Evolutionary conservation across 2,329 filamentous ascomycete species (phyloP).

Genomic region (Blastomyces silverae): DNA sequence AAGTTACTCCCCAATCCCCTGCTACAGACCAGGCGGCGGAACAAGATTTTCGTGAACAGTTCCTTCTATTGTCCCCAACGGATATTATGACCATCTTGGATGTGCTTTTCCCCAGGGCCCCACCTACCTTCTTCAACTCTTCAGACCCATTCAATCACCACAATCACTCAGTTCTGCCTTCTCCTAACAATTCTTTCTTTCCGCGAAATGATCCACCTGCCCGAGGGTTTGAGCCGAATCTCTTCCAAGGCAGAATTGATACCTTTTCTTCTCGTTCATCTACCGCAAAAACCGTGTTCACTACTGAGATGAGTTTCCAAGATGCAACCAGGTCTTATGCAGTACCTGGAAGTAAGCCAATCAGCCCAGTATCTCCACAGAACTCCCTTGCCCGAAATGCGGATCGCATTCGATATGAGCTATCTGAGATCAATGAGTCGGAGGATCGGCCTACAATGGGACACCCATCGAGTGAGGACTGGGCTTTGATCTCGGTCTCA

Average conservation of each 20-base stretch:
- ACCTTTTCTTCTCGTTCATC: constrained; percentile 25
- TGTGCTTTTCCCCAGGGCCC: constrained; percentile 61
- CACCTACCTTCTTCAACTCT: constrained; percentile 19
- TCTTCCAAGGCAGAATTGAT: constrained; percentile 31
- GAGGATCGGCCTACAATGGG: constrained; percentile 52
- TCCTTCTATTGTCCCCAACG: constrained; percentile 55
- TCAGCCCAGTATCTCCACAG: constrained; percentile 22
- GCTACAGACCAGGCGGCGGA: constrained; percentile 10
- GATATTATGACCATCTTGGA: constrained; percentile 77
- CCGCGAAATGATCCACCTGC: constrained; percentile 23
- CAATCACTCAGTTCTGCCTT: constrained; percentile 26
- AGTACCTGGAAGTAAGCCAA: constrained; percentile 17
- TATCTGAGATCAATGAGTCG: constrained; percentile 35
- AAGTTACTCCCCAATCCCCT: constrained; percentile 12
- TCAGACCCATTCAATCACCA: constrained; percentile 24
- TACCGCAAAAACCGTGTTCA: constrained; percentile 28
- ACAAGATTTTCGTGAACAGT: constrained; percentile 55
- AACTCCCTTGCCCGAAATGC: constrained; percentile 30
- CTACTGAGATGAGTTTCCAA: constrained; percentile 29
- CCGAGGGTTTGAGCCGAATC: constrained; percentile 28
- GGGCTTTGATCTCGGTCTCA: constrained; percentile 74
- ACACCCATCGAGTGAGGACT: constrained; percentile 74
- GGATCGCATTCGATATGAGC: constrained; percentile 38
- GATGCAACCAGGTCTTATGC: constrained; percentile 21
- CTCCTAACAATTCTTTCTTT: constrained; percentile 25